A percentile compares a stretch with the other conserved stretches of the same genome.
These are phyloP conservation scores for Vigna nakashimae DNA, from an alignment of 306 rosid species.

Conservation along the genomic window DNA sequence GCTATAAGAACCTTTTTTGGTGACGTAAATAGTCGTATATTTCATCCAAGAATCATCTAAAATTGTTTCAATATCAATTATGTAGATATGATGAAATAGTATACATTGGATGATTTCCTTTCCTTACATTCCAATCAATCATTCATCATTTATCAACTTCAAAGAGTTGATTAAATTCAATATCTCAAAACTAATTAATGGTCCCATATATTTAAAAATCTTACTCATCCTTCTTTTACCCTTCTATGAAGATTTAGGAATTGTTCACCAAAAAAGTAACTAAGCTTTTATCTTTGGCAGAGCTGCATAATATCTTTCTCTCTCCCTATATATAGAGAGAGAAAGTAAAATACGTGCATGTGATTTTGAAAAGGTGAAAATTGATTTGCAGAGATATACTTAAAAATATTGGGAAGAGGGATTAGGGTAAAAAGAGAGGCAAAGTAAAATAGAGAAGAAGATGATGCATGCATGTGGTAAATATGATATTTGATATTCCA, in stretches of 20 bases:
- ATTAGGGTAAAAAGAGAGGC: constrained; percentile 33
- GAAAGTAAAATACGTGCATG: background rate
- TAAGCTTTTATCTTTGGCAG: no score
- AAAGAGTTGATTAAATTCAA: background rate
- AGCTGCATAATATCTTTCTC: no score
- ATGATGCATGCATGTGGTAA: constrained; percentile 50
- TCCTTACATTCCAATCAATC: background rate
- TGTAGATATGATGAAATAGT: background rate
- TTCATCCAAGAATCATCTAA: background rate
- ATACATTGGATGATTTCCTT: background rate
- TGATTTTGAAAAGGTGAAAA: constrained; percentile 2
- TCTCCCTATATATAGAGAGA: no score
- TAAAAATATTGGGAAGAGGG: background rate
- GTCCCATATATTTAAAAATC: background rate
- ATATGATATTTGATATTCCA: constrained; percentile 51
- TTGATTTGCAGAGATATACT: background rate
- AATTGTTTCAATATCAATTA: no score
- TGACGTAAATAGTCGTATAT: background rate
- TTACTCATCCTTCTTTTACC: background rate
- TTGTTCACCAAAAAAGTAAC: no score
- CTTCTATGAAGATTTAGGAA: no score
- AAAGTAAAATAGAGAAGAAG: constrained; percentile 21
- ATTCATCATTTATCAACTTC: background rate
- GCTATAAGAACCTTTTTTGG: background rate
- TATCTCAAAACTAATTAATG: background rate